These are phyloP conservation scores for Alternaria rosae DNA, from an alignment of 2,329 filamentous ascomycete species.

Conservation along the genomic window DNA sequence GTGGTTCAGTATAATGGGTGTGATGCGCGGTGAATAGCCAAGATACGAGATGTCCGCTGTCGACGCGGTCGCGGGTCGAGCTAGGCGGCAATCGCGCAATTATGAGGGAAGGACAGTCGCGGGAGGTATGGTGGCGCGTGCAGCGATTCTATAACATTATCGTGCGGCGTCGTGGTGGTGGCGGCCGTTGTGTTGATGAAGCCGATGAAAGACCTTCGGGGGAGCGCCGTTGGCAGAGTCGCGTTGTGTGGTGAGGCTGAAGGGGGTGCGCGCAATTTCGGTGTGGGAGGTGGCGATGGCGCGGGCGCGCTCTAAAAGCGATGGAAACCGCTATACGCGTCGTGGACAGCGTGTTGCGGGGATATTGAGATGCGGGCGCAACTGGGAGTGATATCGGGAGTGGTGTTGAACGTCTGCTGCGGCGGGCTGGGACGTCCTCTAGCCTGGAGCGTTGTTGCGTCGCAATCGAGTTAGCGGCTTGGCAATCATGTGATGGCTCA, in stretches of 20 bases:
- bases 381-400: conserved; percentile 40
- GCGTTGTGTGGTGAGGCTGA: conserved; percentile 38
- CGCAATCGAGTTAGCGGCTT: conserved; percentile 21
- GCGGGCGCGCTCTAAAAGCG: conserved; percentile 38
- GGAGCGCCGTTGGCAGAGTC: conserved; percentile 41
- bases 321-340: conserved; percentile 42
- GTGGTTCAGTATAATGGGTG: conserved; percentile 18
- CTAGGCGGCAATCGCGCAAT: conserved; percentile 30
- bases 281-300: conserved; percentile 31
- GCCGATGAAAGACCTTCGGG: conserved; percentile 43
- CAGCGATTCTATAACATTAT: conserved; percentile 47
- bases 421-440: conserved; percentile 9
- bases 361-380: conserved; percentile 47
- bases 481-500: conserved; percentile 27
- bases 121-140: conserved; percentile 31
- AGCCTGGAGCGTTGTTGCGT: conserved; percentile 19
- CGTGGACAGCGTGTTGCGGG: conserved; percentile 45
- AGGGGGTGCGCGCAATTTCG: conserved; percentile 37
- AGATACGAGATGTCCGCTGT: conserved; percentile 18
- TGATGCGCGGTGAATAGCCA: conserved; percentile 23
- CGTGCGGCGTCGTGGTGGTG: conserved; percentile 38
- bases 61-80: conserved; percentile 29
- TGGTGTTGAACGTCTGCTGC: conserved; percentile 31
- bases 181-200: conserved; percentile 33
- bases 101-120: conserved; percentile 34